These are phyloP conservation scores for Dendrostoma leiphaemia DNA, from an alignment of 2,329 filamentous ascomycete genomes.

Conservation along the genomic window DNA sequence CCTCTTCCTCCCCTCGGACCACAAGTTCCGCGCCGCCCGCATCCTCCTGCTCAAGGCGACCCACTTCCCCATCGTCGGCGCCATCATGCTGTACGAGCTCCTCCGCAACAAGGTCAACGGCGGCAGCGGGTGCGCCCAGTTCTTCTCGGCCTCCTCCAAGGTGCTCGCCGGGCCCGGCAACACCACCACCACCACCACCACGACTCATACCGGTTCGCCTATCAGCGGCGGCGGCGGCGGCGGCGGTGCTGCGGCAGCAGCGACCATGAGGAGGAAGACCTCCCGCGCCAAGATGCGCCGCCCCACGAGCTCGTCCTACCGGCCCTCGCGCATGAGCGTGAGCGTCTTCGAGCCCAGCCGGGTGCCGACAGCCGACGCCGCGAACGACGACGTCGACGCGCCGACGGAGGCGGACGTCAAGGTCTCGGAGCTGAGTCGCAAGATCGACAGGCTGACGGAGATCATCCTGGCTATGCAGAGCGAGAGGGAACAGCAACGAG, in stretches of 20 bases:
- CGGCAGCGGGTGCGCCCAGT: conserved; percentile 43
- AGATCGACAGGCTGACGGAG: conserved; percentile 20
- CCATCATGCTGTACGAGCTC: conserved; percentile 67
- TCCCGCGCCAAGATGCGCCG: conserved; percentile 10
- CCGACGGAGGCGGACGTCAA: conserved; percentile 32
- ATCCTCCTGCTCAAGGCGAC: conserved; percentile 63
- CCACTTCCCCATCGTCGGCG: conserved; percentile 66
- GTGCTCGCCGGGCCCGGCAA: too few species aligned
- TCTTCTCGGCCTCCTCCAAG: too few species aligned
- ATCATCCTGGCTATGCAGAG: conserved; percentile 17
- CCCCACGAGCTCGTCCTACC: conserved; percentile 19
- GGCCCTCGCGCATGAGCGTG: conserved; percentile 5
- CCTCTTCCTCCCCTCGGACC: conserved; percentile 60
- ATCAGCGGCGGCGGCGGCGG: neutral
- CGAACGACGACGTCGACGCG: conserved; percentile 24
- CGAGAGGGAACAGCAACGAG: conserved; percentile 8
- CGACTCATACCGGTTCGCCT: too few species aligned
- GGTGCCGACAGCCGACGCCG: conserved; percentile 17
- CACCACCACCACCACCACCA: too few species aligned
- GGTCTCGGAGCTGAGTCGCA: conserved; percentile 15
- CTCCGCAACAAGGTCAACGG: conserved; percentile 38
- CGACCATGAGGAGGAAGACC: neutral
- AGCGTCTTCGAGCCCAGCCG: conserved; percentile 7
- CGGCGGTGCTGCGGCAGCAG: neutral
- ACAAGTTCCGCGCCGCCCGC: conserved; percentile 58